Evolutionary conservation across 2,329 filamentous ascomycete genomes (phyloP).

Genomic region (Aspergillus eucalypticola): DNA sequence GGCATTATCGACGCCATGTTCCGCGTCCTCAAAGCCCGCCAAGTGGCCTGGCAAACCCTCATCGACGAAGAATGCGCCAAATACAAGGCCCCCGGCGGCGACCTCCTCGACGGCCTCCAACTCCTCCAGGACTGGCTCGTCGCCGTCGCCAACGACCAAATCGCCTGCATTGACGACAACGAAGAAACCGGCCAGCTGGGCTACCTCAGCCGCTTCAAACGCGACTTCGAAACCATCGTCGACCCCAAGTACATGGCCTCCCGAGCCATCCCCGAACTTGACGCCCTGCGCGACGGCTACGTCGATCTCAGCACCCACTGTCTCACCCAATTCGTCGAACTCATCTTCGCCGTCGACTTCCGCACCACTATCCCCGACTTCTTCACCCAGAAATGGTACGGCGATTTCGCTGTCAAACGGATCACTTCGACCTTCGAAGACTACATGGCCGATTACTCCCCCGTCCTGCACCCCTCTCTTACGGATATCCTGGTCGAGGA

Average conservation of each 20-base stretch:
- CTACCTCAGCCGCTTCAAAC: conserved; percentile 83
- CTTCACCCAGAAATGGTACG: conserved; percentile 90
- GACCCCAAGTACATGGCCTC: conserved; percentile 74
- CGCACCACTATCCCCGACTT: conserved; percentile 78
- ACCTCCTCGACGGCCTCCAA: conserved; percentile 69
- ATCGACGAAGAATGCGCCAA: conserved; percentile 80
- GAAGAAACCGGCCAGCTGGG: conserved; percentile 72
- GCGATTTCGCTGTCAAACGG: conserved; percentile 80
- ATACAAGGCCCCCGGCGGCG: conserved; percentile 59
- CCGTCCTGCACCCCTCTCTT: conserved; percentile 80
- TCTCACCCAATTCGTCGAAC: conserved; percentile 78
- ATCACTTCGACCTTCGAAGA: conserved; percentile 95
- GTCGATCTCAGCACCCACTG: conserved; percentile 94
- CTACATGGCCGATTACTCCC: conserved; percentile 84
- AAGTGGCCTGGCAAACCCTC: conserved; percentile 83
- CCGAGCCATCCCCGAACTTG: conserved; percentile 70
- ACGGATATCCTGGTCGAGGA: conserved; percentile 92
- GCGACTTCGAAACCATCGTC: conserved; percentile 78
- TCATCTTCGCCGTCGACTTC: conserved; percentile 93
- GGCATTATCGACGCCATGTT: conserved; percentile 97
- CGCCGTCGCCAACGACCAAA: conserved; percentile 96
- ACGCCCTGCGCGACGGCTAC: conserved; percentile 80
- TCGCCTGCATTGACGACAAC: conserved; percentile 92
- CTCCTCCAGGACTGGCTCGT: conserved; percentile 84
- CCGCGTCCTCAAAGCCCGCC: conserved; percentile 75